Evolutionary conservation across 257 asterid genomes (phyloP), one percentile per base, ranked within the genome.

Genomic region (Solanum pinnatisectum): DNA sequence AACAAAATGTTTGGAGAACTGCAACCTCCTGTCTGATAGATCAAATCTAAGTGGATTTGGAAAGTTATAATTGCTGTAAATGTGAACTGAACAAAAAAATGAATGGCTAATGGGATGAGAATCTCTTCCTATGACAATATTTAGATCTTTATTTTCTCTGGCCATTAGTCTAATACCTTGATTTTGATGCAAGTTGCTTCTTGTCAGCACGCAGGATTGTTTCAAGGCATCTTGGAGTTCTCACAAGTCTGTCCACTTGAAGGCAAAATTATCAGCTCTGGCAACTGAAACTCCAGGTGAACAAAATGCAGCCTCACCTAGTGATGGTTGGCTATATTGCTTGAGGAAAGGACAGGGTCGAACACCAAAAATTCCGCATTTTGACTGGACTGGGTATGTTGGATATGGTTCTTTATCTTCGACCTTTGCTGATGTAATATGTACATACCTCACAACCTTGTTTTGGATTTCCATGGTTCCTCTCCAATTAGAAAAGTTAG

Each of bases 221-320:
- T 97, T 97, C 95, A 97, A 96, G 97, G 94, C 94, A 49, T 95
- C 98, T 46, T 96, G 99, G 98, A 92, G 94, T 89, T 94, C 99
- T 89, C 99, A 97, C 89, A 97, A 97, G 91, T 91, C 95, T 39
- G 97, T 95, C 86, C 99, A 97, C 90, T 60, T 90, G 92, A 93
- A 93, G 91, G 95, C 98, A 83, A 95, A 93, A 89, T 73, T 89
- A 78, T 84, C 97, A 18, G 91, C 95, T 72, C 89, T 88, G 82
- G 90, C 91, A 44, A 90, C 86, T 72, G 96, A 89, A 88, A 90
- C 83, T 88, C 70, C 90, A 12, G 91, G 90, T 67, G 93, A 89
- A 52, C 94, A 90, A 87, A 91, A 92, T 88, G 84, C 90, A 79
- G 89, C 84, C 71, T 89, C 86, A 18, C 93, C 93, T 27, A 87